phyloP scores from a whole-genome alignment of 2,329 filamentous ascomycete species.

The Alternaria novae-zelandiae region DNA sequence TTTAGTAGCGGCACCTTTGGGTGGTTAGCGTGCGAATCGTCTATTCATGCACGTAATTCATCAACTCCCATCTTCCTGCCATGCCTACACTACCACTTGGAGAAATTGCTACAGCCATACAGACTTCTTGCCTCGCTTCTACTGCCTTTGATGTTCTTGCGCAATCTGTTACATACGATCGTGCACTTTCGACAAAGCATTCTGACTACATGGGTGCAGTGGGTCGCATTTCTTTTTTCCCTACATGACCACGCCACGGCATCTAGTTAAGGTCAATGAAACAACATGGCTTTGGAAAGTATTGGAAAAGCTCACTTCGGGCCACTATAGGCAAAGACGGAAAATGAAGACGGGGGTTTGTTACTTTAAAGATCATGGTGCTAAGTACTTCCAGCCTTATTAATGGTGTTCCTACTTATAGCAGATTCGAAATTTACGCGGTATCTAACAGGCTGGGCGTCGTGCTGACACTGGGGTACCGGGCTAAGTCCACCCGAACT shows the following conservation, averaged over 20 bases:
- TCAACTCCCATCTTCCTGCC: background rate
- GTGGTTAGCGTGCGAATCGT: background rate
- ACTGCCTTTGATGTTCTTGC: background rate
- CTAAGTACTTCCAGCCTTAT: background rate
- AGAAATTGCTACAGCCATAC: background rate
- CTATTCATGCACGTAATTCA: background rate
- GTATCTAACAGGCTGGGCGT: background rate
- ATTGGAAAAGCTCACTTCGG: background rate
- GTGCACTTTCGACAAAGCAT: background rate
- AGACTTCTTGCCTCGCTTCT: background rate
- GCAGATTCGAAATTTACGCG: background rate
- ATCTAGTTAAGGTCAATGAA: background rate
- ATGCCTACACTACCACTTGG: fast-evolving
- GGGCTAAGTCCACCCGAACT: background rate
- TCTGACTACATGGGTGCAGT: background rate
- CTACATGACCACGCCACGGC: background rate
- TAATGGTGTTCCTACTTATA: background rate
- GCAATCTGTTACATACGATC: background rate
- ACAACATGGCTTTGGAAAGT: background rate
- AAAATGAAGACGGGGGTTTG: too few relatives aligned
- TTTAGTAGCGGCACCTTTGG: background rate
- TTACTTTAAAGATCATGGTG: too few relatives aligned
- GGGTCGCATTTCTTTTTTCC: background rate
- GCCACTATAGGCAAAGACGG: too few relatives aligned
- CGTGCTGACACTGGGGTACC: fast-evolving